Evolutionary conservation across 129 eudicot species (phyloP).

Genomic region (Smallanthus sonchifolius): DNA sequence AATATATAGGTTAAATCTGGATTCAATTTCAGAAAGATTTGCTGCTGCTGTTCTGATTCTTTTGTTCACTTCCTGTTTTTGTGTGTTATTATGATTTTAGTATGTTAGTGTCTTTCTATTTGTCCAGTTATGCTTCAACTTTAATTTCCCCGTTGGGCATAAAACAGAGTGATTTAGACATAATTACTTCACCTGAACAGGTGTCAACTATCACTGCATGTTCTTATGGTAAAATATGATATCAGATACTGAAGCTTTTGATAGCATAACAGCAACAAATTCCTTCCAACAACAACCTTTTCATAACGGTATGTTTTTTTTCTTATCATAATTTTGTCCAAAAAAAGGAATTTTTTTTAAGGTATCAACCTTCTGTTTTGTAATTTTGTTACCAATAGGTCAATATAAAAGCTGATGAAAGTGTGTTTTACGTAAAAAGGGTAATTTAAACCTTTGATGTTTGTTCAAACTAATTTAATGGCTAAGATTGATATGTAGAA

Average conservation of each 20-base stretch:
- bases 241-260: conserved; percentile 41
- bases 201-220: conserved; percentile 46
- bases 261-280: conserved; percentile 23
- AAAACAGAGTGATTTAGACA: conserved; percentile 32
- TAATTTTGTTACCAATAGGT: conserved; percentile 17
- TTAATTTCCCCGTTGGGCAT: conserved; percentile 23
- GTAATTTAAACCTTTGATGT: too few relatives aligned
- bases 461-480: too few relatives aligned
- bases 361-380: background rate
- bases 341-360: background rate
- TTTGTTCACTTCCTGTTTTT: too few relatives aligned
- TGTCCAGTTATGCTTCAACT: too few relatives aligned
- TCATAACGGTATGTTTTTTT: conserved; percentile 28
- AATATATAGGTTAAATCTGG: too few relatives aligned
- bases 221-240: conserved; percentile 40
- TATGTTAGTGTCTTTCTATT: too few relatives aligned
- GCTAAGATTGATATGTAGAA: too few relatives aligned
- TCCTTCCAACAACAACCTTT: conserved; percentile 21
- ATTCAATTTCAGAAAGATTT: too few relatives aligned
- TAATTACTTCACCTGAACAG: conserved; percentile 47
- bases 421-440: too few relatives aligned
- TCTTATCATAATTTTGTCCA: background rate
- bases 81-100: too few relatives aligned
- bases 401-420: conserved; percentile 26
- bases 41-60: too few relatives aligned